phyloP scores from a whole-genome alignment of 108 stramenopile species.

The Aurantiochytrium sp. region DNA sequence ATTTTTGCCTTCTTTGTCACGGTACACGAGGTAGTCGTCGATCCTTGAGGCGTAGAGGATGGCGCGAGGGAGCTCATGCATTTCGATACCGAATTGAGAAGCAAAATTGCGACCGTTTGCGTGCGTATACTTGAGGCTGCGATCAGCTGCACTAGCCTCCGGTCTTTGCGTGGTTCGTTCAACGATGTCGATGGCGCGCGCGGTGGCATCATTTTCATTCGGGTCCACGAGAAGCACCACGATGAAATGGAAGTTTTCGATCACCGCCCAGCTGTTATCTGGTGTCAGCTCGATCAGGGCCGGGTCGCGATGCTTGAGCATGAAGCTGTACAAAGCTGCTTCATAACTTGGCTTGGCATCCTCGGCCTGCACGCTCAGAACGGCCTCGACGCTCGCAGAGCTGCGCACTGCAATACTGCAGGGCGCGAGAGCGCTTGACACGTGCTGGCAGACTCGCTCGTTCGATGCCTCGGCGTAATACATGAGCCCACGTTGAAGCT shows the following conservation, averaged over 20 bases:
- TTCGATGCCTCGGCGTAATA: neutral
- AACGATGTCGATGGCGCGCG: neutral
- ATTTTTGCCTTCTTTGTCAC: neutral
- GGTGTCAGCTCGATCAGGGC: neutral
- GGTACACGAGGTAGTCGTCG: neutral
- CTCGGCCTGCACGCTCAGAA: neutral
- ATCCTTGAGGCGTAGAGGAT: neutral
- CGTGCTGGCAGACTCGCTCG: neutral
- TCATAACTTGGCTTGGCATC: neutral
- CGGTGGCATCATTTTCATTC: neutral
- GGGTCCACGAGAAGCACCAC: neutral
- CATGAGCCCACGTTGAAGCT: neutral
- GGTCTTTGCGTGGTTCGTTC: neutral
- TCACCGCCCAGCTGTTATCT: constrained; percentile 9
- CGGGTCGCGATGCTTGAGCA: neutral
- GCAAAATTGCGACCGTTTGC: neutral
- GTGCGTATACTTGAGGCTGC: neutral
- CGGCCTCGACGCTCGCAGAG: neutral
- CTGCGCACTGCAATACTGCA: neutral
- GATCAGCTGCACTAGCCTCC: neutral
- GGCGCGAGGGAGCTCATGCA: neutral
- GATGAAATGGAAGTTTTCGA: neutral
- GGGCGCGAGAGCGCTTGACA: neutral
- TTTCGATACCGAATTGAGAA: neutral
- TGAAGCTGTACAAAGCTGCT: neutral